Evolutionary conservation across 345 rosid genomes (phyloP).

Genomic region (Citrus medica): DNA sequence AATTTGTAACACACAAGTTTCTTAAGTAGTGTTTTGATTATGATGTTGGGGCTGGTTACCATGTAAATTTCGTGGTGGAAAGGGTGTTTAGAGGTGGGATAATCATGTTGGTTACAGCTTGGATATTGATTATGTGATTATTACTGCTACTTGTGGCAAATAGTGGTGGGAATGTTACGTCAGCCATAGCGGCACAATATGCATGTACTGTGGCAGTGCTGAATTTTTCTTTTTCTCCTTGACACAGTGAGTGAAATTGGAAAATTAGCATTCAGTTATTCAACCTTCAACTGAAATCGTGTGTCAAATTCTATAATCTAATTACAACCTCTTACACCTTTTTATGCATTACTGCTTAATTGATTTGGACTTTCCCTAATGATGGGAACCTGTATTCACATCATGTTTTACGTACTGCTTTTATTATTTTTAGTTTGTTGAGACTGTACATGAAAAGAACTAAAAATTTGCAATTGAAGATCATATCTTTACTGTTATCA

Average conservation of each 20-base stretch:
- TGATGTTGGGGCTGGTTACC: neutral
- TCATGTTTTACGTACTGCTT: neutral
- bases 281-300: neutral
- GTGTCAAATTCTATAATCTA: neutral
- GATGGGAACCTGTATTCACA: neutral
- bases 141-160: neutral
- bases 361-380: neutral
- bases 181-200: neutral
- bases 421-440: neutral
- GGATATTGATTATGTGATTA: neutral
- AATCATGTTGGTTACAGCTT: neutral
- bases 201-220: neutral
- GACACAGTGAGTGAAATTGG: neutral
- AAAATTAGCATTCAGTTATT: neutral
- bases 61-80: neutral
- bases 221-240: neutral
- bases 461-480: neutral
- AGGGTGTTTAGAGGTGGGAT: neutral
- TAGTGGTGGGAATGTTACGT: neutral
- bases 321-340: neutral
- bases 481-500: neutral
- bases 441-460: neutral
- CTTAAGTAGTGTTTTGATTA: neutral
- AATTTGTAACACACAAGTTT: too few relatives aligned
- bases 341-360: neutral